These are phyloP conservation scores for Collybia sordida DNA, from an alignment of 768 basidiomycete species.

Conservation along the genomic window DNA sequence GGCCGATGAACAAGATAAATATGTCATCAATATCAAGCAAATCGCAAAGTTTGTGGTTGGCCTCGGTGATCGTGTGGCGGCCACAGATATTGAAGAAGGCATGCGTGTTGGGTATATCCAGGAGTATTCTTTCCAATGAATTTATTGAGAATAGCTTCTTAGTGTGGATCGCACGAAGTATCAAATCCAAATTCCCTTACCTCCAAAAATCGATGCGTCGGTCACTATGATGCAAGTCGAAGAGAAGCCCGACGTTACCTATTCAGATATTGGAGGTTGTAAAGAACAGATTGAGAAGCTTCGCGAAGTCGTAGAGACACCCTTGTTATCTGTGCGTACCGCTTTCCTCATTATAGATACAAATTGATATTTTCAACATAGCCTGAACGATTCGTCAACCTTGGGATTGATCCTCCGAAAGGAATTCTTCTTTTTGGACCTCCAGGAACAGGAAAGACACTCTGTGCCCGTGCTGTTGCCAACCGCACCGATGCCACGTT, in stretches of 20 bases:
- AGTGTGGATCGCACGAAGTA: conserved; percentile 97
- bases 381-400: conserved; percentile 98
- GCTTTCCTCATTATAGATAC: not conserved
- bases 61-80: conserved; percentile 92
- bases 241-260: conserved; percentile 97
- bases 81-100: conserved; percentile 99
- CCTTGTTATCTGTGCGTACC: conserved; percentile 79
- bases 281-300: conserved; percentile 99
- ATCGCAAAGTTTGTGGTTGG: conserved; percentile 99
- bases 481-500: conserved; percentile 99
- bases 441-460: conserved; percentile 97
- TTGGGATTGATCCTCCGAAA: conserved; percentile 99
- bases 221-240: conserved; percentile 99
- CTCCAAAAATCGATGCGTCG: conserved; percentile 98
- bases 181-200: conserved; percentile 97
- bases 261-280: conserved; percentile 97
- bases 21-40: conserved; percentile 99
- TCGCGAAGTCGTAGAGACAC: conserved; percentile 96
- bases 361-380: conserved; percentile 33
- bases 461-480: conserved; percentile 97
- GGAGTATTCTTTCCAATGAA: not conserved
- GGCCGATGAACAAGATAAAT: conserved; percentile 98
- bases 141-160: conserved; percentile 6
- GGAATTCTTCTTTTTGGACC: conserved; percentile 96
- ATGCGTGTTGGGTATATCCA: conserved; percentile 94